A percentile compares a stretch with the other conserved stretches of the same genome.
Conservation (phyloP, 2,329 filamentous ascomycete genomes). For the Byssoonygena ceratinophila region DNA sequence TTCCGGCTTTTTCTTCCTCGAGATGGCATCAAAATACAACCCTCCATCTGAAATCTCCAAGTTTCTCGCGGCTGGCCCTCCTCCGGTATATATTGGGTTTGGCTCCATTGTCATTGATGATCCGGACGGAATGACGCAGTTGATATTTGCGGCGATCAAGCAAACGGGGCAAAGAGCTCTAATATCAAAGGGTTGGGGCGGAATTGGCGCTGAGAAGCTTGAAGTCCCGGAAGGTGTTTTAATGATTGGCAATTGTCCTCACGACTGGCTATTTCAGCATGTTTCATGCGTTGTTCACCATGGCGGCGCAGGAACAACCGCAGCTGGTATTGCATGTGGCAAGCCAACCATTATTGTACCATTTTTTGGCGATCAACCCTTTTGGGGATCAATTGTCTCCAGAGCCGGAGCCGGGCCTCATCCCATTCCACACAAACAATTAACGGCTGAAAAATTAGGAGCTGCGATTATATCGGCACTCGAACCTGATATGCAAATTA, state of each 20-base stretch:
- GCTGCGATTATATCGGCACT: slow-evolving; percentile 53
- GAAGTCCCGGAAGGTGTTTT: slow-evolving; percentile 65
- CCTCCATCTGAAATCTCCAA: slow-evolving; percentile 54
- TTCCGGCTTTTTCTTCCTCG: slow-evolving; percentile 66
- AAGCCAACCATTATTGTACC: slow-evolving; percentile 74
- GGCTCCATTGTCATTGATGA: slow-evolving; percentile 74
- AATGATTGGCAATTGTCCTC: slow-evolving; percentile 75
- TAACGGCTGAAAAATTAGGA: slow-evolving; percentile 57
- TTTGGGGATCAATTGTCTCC: slow-evolving; percentile 69
- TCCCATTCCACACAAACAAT: slow-evolving; percentile 57
- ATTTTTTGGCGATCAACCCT: slow-evolving; percentile 78
- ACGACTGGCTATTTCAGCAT: slow-evolving; percentile 78
- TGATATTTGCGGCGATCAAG: slow-evolving; percentile 61
- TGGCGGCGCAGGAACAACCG: slow-evolving; percentile 77
- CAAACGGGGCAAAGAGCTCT: slow-evolving; percentile 62
- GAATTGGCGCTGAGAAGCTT: slow-evolving; percentile 60
- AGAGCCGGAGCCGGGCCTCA: slow-evolving; percentile 60
- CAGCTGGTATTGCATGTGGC: slow-evolving; percentile 70
- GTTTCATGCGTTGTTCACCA: slow-evolving; percentile 79
- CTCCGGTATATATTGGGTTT: slow-evolving; percentile 73
- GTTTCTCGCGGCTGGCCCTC: slow-evolving; percentile 58
- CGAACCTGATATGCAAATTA: slow-evolving; percentile 48
- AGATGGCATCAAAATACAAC: slow-evolving; percentile 54
- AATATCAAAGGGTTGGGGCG: slow-evolving; percentile 82
- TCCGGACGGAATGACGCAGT: slow-evolving; percentile 56